Percentiles rank a stretch among this genome's conserved stretches.
Conservation (phyloP, 139 green algal genomes). For the Micractinium sp. region DNA sequence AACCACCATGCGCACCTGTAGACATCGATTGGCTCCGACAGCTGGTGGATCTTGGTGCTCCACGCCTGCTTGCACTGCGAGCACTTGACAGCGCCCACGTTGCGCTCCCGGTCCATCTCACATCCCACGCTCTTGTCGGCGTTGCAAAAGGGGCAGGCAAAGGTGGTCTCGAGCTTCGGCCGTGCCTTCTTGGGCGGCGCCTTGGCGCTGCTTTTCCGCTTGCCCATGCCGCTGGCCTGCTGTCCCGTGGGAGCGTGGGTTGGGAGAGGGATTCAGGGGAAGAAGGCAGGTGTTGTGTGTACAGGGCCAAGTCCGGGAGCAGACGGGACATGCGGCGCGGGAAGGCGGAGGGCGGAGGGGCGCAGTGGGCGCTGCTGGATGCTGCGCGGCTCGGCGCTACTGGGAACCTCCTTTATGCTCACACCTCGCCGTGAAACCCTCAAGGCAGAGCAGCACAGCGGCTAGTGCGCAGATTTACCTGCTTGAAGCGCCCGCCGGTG, state of each 20-base stretch:
- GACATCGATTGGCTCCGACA: conserved; percentile 65
- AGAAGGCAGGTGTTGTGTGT: neutral
- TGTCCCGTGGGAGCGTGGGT: neutral
- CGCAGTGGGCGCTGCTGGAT: neutral
- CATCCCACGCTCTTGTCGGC: conserved; percentile 62
- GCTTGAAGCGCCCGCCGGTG: neutral
- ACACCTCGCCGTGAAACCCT: too few species aligned
- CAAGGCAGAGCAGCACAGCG: too few species aligned
- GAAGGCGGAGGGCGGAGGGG: neutral
- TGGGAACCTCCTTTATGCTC: too few species aligned
- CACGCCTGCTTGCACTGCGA: conserved; percentile 43
- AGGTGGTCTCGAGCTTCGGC: conserved; percentile 67
- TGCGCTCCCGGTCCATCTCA: conserved; percentile 58
- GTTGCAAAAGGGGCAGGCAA: conserved; percentile 81
- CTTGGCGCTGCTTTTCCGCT: conserved; percentile 67
- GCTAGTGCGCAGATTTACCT: neutral
- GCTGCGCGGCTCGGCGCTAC: neutral
- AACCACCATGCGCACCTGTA: conserved; percentile 45
- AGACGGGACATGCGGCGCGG: neutral
- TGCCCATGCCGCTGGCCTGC: conserved; percentile 59
- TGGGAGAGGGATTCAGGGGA: too few species aligned
- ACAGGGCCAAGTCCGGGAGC: neutral
- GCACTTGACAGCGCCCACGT: conserved; percentile 48
- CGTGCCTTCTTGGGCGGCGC: conserved; percentile 66
- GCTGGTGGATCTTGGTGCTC: conserved; percentile 49